A percentile compares a stretch with the other conserved stretches of the same genome.
phyloP scores from a whole-genome alignment of 257 asterid species.

The Penstemon eatonii region DNA sequence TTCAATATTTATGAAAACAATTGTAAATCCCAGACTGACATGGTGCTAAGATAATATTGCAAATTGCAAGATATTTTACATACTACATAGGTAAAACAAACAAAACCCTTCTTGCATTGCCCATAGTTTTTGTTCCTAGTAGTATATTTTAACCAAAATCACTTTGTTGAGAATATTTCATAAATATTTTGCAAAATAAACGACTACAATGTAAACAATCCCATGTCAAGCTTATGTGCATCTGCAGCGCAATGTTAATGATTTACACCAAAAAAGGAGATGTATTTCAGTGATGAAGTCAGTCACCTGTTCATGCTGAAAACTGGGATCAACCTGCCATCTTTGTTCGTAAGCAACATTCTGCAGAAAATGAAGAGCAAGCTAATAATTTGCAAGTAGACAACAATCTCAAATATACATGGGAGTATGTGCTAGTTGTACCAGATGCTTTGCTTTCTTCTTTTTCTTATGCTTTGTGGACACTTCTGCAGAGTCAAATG shows the following conservation, averaged over 20 bases:
- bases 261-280: background rate
- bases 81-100: slow-evolving; percentile 5
- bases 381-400: slow-evolving; percentile 23
- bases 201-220: background rate
- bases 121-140: slow-evolving; percentile 10
- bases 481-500: slow-evolving; percentile 64
- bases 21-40: slow-evolving; percentile 17
- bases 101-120: slow-evolving; percentile 5
- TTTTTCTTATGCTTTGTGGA: slow-evolving; percentile 76
- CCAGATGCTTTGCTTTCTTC: slow-evolving; percentile 82
- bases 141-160: slow-evolving; percentile 2
- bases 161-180: background rate
- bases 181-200: background rate
- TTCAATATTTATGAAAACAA: slow-evolving; percentile 3
- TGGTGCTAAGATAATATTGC: slow-evolving; percentile 2
- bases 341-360: slow-evolving; percentile 63
- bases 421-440: slow-evolving; percentile 31
- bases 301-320: slow-evolving; percentile 83
- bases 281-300: slow-evolving; percentile 22
- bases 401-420: slow-evolving; percentile 14
- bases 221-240: slow-evolving; percentile 14
- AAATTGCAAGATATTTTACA: background rate
- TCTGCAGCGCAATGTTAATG: slow-evolving; percentile 1
- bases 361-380: slow-evolving; percentile 42
- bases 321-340: slow-evolving; percentile 71